Evolutionary conservation across 1,284 basidiomycete species (phyloP).

Genomic region (Cryptococcus sp.): DNA sequence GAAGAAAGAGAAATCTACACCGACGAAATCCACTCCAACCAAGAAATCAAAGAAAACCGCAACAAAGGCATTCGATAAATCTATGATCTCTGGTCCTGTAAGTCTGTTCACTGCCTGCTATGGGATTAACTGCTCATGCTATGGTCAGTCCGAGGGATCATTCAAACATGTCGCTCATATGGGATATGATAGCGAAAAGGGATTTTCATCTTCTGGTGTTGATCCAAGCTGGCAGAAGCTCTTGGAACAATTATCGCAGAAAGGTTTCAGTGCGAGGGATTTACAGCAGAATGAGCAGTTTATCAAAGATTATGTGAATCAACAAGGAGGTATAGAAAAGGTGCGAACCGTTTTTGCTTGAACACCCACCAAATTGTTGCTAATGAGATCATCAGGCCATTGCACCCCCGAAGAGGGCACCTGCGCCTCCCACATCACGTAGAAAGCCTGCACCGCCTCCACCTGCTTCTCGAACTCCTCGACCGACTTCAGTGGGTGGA

Average conservation of each 20-base stretch:
- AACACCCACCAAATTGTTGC: not conserved
- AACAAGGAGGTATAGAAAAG: conserved; percentile 51
- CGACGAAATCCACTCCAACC: conserved; percentile 4
- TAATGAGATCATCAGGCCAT: conserved; percentile 11
- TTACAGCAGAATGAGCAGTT: conserved; percentile 78
- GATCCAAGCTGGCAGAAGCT: conserved; percentile 87
- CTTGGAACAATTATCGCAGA: conserved; percentile 64
- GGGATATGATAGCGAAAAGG: conserved; percentile 82
- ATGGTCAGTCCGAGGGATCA: conserved; percentile 55
- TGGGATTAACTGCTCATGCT: not conserved
- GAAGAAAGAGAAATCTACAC: conserved; percentile 29
- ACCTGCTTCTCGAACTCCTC: conserved; percentile 43
- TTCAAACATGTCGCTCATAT: conserved; percentile 93
- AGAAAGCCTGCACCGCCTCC: conserved; percentile 48
- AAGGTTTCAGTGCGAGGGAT: conserved; percentile 62
- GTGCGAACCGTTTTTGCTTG: conserved; percentile 7
- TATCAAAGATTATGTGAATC: conserved; percentile 76
- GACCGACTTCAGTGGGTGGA: conserved; percentile 32
- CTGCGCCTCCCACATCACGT: conserved; percentile 43
- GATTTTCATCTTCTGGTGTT: conserved; percentile 82
- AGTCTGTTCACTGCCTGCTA: conserved; percentile 12
- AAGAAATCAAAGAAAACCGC: conserved; percentile 16
- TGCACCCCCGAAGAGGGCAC: conserved; percentile 35
- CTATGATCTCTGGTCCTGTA: conserved; percentile 78
- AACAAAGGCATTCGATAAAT: conserved; percentile 74